phyloP scores from a whole-genome alignment of 1,284 basidiomycete genomes.

The Fistulina hepatica region DNA sequence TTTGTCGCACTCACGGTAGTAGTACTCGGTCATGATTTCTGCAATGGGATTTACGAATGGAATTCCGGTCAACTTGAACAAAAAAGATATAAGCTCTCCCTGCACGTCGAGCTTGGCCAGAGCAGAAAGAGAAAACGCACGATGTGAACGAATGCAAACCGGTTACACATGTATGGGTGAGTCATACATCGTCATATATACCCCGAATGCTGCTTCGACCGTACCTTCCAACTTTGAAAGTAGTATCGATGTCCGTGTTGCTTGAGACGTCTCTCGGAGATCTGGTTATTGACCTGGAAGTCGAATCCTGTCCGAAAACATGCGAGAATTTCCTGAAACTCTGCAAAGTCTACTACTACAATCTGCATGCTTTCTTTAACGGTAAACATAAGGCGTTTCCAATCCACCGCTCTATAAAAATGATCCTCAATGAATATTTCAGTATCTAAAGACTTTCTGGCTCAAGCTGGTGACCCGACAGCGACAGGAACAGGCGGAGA shows the following conservation, averaged over 20 bases:
- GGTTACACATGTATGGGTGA: too few relatives aligned
- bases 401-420: slow-evolving; percentile 6
- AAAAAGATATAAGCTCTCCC: too few relatives aligned
- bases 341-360: slow-evolving; percentile 95
- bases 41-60: too few relatives aligned
- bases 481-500: slow-evolving; percentile 90
- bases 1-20: too few relatives aligned
- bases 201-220: too few relatives aligned
- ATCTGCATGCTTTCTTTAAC: slow-evolving; percentile 94
- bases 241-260: slow-evolving; percentile 97
- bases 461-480: slow-evolving; percentile 91
- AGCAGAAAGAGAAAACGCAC: too few relatives aligned
- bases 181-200: too few relatives aligned
- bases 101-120: too few relatives aligned
- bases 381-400: slow-evolving; percentile 37
- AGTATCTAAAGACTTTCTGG: slow-evolving; percentile 96
- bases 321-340: slow-evolving; percentile 96
- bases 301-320: slow-evolving; percentile 81
- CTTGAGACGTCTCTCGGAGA: slow-evolving; percentile 95
- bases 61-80: too few relatives aligned
- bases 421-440: slow-evolving; percentile 11
- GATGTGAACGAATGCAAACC: too few relatives aligned
- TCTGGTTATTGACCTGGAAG: slow-evolving; percentile 91
- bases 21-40: too few relatives aligned
- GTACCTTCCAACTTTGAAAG: too few relatives aligned